Conservation (phyloP, 2,329 filamentous ascomycete genomes). For the Colletotrichum sp. region DNA sequence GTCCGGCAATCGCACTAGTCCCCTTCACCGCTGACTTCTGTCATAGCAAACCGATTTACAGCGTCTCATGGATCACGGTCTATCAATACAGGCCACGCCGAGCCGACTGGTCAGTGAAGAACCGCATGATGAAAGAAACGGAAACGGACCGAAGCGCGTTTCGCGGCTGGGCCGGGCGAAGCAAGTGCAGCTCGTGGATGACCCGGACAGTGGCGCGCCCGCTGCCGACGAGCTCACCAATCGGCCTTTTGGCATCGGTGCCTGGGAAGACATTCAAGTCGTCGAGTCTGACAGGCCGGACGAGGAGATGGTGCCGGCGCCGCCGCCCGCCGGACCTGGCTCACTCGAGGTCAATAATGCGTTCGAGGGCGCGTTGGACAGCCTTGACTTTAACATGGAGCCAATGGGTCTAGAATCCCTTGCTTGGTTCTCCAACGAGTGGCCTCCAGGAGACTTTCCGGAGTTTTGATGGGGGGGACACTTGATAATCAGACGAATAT, state of each 20-base stretch:
- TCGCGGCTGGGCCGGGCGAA: conserved; percentile 10
- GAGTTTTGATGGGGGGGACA: background rate
- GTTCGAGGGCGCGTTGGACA: conserved; percentile 53
- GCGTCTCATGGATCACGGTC: conserved; percentile 51
- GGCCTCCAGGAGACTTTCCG: conserved; percentile 14
- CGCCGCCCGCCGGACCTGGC: conserved; percentile 31
- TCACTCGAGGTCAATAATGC: conserved; percentile 53
- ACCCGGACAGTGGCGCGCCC: conserved; percentile 7
- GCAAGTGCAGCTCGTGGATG: conserved; percentile 15
- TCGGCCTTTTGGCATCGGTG: conserved; percentile 15
- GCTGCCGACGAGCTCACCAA: conserved; percentile 17
- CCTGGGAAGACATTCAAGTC: conserved; percentile 18
- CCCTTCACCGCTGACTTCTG: conserved; percentile 13
- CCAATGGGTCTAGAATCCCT: conserved; percentile 43
- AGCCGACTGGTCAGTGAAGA: conserved; percentile 34
- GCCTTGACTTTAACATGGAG: conserved; percentile 49
- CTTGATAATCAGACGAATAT: background rate
- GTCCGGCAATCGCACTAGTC: background rate
- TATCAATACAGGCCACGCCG: conserved; percentile 34
- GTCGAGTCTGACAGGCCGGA: conserved; percentile 10
- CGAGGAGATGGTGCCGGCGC: background rate
- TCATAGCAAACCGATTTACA: conserved; percentile 49
- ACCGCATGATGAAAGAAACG: conserved; percentile 1
- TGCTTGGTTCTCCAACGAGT: conserved; percentile 18
- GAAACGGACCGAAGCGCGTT: conserved; percentile 2